These are phyloP conservation scores for Chlorella sorokiniana DNA, from an alignment of 139 green algal genomes.

Conservation along the genomic window DNA sequence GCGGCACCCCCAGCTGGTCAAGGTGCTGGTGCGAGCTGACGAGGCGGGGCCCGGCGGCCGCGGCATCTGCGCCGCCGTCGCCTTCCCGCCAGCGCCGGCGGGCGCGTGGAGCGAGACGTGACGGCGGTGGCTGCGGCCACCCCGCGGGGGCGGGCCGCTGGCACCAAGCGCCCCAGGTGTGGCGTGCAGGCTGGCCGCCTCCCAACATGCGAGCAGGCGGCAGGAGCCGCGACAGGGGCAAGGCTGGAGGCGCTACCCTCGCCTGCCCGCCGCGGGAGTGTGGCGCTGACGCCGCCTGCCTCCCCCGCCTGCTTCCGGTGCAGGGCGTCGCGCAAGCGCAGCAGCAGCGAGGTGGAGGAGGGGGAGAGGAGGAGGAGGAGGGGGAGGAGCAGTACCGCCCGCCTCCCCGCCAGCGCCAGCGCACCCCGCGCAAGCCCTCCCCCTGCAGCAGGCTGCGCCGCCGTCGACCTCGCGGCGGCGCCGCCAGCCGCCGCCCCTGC, in stretches of 20 bases:
- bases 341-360: not conserved
- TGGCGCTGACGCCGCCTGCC: no score
- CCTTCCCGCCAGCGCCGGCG: not conserved
- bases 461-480: not conserved
- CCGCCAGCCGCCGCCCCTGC: not conserved
- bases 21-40: constrained; percentile 41
- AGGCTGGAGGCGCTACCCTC: not conserved
- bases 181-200: not conserved
- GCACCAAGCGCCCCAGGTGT: constrained; percentile 20
- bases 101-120: constrained; percentile 14
- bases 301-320: not conserved
- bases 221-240: no score
- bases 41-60: constrained; percentile 4
- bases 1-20: constrained; percentile 21
- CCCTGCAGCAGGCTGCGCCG: not conserved
- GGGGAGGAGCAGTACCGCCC: not conserved
- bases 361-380: constrained; percentile 13
- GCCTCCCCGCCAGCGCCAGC: not conserved
- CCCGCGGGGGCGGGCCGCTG: not conserved
- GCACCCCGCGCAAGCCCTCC: not conserved
- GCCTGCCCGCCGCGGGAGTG: no score
- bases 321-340: constrained; percentile 1
- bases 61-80: constrained; percentile 3
- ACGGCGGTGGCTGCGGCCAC: not conserved
- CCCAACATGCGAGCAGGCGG: not conserved